phyloP scores from a whole-genome alignment of 805 yeast species.

The Spathaspora hagerdaliae region DNA sequence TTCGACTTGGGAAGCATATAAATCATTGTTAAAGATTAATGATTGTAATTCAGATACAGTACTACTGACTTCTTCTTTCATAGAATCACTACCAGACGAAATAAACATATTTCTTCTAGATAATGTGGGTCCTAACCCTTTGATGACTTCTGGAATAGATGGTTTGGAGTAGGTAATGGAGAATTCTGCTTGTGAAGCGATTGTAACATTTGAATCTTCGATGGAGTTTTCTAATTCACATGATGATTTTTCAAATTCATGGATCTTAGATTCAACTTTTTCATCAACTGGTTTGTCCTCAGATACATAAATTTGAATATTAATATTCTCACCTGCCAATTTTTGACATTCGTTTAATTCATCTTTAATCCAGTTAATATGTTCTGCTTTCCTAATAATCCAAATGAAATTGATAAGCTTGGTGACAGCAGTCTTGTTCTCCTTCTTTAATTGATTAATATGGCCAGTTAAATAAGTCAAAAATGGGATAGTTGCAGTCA shows the following conservation, averaged over 20 bases:
- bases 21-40: slow-evolving; percentile 24
- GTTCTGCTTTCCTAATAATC: slow-evolving; percentile 33
- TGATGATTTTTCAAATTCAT: neutral
- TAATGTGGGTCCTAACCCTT: slow-evolving; percentile 10
- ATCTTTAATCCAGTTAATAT: slow-evolving; percentile 36
- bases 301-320: slow-evolving; percentile 23
- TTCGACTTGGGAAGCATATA: slow-evolving; percentile 22
- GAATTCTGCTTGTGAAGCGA: neutral
- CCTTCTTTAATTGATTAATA: slow-evolving; percentile 5
- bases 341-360: slow-evolving; percentile 29
- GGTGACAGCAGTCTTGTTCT: slow-evolving; percentile 12
- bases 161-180: slow-evolving; percentile 15
- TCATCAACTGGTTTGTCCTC: neutral
- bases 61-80: slow-evolving; percentile 36
- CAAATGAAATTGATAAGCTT: slow-evolving; percentile 39
- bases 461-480: slow-evolving; percentile 21
- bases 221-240: slow-evolving; percentile 3
- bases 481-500: slow-evolving; percentile 48
- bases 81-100: slow-evolving; percentile 42
- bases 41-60: slow-evolving; percentile 39
- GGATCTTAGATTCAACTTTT: neutral
- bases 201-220: neutral
- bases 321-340: slow-evolving; percentile 23
- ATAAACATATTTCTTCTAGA: slow-evolving; percentile 36
- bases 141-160: slow-evolving; percentile 13